Evolutionary conservation across 805 yeast species (phyloP).

Genomic region (Yamadazyma phyllophila): DNA sequence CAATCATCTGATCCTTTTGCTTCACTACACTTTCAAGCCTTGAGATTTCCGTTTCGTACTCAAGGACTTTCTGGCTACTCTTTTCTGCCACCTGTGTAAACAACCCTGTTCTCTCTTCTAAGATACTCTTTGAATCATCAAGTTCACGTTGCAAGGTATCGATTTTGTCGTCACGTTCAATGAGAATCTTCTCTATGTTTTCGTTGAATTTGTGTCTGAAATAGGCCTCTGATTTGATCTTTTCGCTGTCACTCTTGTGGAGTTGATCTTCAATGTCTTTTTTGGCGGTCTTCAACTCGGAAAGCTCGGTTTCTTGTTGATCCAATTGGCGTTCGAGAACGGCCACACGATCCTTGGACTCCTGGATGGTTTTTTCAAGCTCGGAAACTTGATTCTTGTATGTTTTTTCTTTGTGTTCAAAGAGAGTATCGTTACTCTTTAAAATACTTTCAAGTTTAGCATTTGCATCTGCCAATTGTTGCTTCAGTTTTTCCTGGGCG

Average conservation of each 20-base stretch:
- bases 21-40: background rate
- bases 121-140: constrained; percentile 6
- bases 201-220: constrained; percentile 9
- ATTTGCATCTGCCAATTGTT: constrained; percentile 7
- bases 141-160: constrained; percentile 5
- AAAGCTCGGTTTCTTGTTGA: constrained; percentile 1
- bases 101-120: constrained; percentile 3
- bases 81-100: background rate
- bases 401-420: constrained; percentile 5
- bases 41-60: background rate
- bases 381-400: constrained; percentile 1
- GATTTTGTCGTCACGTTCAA: constrained; percentile 11
- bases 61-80: constrained; percentile 1
- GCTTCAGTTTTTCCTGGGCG: constrained; percentile 9
- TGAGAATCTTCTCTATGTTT: constrained; percentile 11
- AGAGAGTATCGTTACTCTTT: constrained; percentile 8
- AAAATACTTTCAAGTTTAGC: constrained; percentile 10
- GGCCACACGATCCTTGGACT: background rate
- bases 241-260: constrained; percentile 9
- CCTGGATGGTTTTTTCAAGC: background rate
- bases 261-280: background rate
- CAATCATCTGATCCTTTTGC: background rate
- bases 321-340: constrained; percentile 1
- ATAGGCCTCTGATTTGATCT: constrained; percentile 6
- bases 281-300: background rate